A percentile compares a stretch with the other conserved stretches of the same genome.
Conservation (phyloP, 371 early-diverging fungal species). For the Mortierella sp. region DNA sequence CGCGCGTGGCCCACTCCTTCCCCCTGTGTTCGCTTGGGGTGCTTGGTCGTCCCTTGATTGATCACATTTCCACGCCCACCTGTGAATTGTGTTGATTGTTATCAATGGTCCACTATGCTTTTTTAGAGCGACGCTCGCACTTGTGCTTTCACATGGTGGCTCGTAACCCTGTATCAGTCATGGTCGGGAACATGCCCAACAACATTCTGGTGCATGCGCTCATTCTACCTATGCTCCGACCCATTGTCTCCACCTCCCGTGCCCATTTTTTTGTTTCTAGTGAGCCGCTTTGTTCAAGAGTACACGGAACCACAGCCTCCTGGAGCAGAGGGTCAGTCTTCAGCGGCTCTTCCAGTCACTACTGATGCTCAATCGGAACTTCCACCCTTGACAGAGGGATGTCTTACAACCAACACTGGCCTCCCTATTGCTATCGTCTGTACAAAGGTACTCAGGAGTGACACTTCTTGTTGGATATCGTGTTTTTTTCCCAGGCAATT, state of each 20-base stretch:
- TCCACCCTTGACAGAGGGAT: conserved; percentile 85
- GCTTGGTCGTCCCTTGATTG: conserved; percentile 31
- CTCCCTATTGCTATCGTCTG: conserved; percentile 92
- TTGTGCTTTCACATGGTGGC: conserved; percentile 25
- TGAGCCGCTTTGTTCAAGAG: conserved; percentile 52
- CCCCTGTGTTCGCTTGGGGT: conserved; percentile 5
- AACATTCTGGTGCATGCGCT: conserved; percentile 18
- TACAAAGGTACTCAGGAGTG: conserved; percentile 73
- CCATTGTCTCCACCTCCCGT: background rate
- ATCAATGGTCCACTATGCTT: conserved; percentile 1
- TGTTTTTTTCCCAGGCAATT: background rate
- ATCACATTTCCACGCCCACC: conserved; percentile 39
- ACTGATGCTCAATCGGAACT: conserved; percentile 61
- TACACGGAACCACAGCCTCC: conserved; percentile 54
- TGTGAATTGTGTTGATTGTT: background rate
- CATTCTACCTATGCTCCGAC: background rate
- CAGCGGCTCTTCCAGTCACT: conserved; percentile 27
- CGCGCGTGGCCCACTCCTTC: background rate
- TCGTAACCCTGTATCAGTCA: background rate
- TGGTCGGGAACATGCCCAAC: background rate
- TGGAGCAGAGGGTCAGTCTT: conserved; percentile 25
- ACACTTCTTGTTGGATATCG: background rate
- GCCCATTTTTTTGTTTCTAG: conserved; percentile 9
- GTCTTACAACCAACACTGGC: conserved; percentile 85
- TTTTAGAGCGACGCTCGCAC: conserved; percentile 11